A percentile compares a stretch with the other conserved stretches of the same genome.
Evolutionary conservation across 2,329 filamentous ascomycete genomes (phyloP).

Genomic region (Diaporthe citri): DNA sequence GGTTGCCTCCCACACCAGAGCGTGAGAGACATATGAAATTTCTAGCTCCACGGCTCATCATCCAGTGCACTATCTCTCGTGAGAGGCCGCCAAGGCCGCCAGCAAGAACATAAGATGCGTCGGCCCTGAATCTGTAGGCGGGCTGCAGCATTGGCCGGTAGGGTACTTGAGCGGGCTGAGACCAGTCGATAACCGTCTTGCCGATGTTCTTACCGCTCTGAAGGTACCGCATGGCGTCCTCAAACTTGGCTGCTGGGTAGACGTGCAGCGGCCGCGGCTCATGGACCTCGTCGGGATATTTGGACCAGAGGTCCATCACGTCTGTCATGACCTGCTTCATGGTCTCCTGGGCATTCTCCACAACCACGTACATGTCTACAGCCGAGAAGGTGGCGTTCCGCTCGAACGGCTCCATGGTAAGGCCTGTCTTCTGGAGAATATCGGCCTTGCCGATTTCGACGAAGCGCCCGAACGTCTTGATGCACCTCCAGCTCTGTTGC

Average conservation of each 20-base stretch:
- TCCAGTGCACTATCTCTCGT: conserved; percentile 35
- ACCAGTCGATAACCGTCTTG: conserved; percentile 7
- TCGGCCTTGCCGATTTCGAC: conserved; percentile 49
- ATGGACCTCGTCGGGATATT: background rate
- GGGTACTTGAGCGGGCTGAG: background rate
- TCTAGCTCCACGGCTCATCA: conserved; percentile 37
- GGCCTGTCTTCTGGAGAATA: conserved; percentile 46
- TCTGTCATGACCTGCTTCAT: conserved; percentile 8
- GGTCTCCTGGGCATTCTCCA: background rate
- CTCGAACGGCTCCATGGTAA: conserved; percentile 59
- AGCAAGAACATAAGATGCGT: conserved; percentile 43
- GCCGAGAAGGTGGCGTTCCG: conserved; percentile 19
- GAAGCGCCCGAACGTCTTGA: conserved; percentile 48
- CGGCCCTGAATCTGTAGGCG: background rate
- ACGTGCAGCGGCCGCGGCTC: background rate
- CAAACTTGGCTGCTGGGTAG: background rate
- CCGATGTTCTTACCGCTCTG: conserved; percentile 12
- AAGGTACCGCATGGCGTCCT: conserved; percentile 19
- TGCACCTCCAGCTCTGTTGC: conserved; percentile 55
- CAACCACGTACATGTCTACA: conserved; percentile 5
- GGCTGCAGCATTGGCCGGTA: background rate
- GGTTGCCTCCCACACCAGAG: conserved; percentile 16
- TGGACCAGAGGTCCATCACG: background rate
- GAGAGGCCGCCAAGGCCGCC: conserved; percentile 48
- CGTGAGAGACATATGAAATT: conserved; percentile 39